A percentile compares a stretch with the other conserved stretches of the same genome.
phyloP scores from a whole-genome alignment of 2,329 filamentous ascomycete genomes.

The Fusarium buxicola region DNA sequence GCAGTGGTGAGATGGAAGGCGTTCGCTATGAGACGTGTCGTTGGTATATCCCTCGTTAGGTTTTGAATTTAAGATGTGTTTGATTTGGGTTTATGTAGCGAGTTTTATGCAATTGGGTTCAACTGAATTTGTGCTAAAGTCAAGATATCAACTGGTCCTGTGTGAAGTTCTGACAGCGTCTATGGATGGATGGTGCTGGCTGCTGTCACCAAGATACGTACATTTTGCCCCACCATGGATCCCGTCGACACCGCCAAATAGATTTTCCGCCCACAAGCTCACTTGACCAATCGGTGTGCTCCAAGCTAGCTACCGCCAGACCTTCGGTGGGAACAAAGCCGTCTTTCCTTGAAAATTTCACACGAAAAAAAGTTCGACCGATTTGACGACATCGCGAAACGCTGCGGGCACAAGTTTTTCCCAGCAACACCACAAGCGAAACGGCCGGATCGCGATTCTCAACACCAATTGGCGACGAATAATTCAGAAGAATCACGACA shows the following conservation, averaged over 20 bases:
- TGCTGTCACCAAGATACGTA: too few relatives aligned
- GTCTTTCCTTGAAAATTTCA: constrained; percentile 47
- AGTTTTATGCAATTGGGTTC: constrained; percentile 11
- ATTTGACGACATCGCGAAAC: constrained; percentile 27
- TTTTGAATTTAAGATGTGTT: constrained; percentile 14
- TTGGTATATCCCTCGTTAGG: constrained; percentile 40
- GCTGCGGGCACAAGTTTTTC: constrained; percentile 9
- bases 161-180: too few relatives aligned
- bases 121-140: constrained; percentile 25
- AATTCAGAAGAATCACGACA: constrained; percentile 13
- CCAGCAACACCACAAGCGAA: constrained; percentile 18
- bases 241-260: constrained; percentile 18
- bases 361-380: constrained; percentile 44
- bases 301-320: constrained; percentile 39
- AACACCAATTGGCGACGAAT: constrained; percentile 21
- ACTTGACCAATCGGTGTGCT: constrained; percentile 36
- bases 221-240: too few relatives aligned
- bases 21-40: constrained; percentile 36
- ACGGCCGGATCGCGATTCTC: constrained; percentile 14
- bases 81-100: background rate
- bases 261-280: constrained; percentile 33
- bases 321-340: constrained; percentile 27
- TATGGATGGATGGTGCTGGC: too few relatives aligned
- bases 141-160: background rate
- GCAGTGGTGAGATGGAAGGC: constrained; percentile 26